Base-by-base conservation (phyloP, 306 rosid genomes). In the Geum urbanum region DNA sequence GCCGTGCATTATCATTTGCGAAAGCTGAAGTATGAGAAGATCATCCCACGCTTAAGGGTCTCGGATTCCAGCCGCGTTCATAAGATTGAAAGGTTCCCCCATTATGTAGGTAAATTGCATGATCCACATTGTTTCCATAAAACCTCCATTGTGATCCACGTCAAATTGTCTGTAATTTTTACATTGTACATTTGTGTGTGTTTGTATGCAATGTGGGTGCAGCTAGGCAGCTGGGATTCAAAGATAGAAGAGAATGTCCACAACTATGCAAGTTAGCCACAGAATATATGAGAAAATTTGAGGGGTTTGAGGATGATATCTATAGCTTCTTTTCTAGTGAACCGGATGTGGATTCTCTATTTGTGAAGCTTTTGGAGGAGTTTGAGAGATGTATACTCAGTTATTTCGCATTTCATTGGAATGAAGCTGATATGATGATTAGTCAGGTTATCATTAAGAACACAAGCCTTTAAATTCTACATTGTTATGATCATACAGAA, bases 191-290 rank as follows among this genome's bases (percentile, higher is more conserved):
- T 49, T 5, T 49, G 19, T 15, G 39, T 37, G 47, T 15, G 16
- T 16, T n/a, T 76, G 55, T 59, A 50, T 67, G 20, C 47, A 59
- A 9, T 52, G 74, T 18, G 76, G 5, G 3, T 80, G 87, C 97
- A 95, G 99, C 97, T 60, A 87, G 99, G 89, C 99, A 87, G 84
- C 81, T 95, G 91, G 99, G 99, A 51, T 83, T 95, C 71, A 82
- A 79, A 58, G 96, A 95, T 55, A 95, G 74, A 66, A 84, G 79
- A 63, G 80, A 72, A 60, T 91, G 99, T 80, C 99, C 99, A 41
- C 82, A 69, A 10, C 87, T 95, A 1, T 89, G 95, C 79, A 95
- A 95, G 74, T 64, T 95, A 61, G 96, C 97, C 68, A 76, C 97
- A 11, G 96, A 95, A 61, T 95, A 89, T 76, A 84, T 95, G 14